These are phyloP conservation scores for Xylaria sp. DNA, from an alignment of 2,329 filamentous ascomycete species.

Conservation along the genomic window DNA sequence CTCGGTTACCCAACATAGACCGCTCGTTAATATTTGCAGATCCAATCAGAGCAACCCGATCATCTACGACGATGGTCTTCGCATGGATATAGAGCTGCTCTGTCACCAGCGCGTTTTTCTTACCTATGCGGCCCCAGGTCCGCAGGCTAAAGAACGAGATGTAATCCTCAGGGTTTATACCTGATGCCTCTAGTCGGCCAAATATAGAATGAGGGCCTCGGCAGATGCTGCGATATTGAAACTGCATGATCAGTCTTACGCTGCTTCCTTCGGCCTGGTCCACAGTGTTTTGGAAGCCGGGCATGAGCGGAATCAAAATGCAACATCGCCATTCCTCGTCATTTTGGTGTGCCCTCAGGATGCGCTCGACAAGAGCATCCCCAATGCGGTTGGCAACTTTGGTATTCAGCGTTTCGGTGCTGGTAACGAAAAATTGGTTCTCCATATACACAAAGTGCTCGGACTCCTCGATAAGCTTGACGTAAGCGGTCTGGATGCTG, in stretches of 20 bases:
- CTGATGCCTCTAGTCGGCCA: conserved; percentile 78
- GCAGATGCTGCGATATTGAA: conserved; percentile 95
- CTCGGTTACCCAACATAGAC: conserved; percentile 90
- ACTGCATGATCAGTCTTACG: conserved; percentile 95
- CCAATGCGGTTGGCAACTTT: conserved; percentile 94
- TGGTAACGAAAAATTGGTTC: conserved; percentile 98
- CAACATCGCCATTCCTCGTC: conserved; percentile 91
- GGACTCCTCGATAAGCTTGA: conserved; percentile 93
- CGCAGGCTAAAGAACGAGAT: conserved; percentile 95
- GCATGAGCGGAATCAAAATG: conserved; percentile 93
- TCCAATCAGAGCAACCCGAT: conserved; percentile 91
- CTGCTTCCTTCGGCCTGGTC: conserved; percentile 94
- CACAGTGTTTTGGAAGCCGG: conserved; percentile 98
- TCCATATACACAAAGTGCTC: conserved; percentile 99
- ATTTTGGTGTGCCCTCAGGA: conserved; percentile 83
- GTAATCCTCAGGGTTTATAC: conserved; percentile 93
- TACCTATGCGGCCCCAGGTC: conserved; percentile 91
- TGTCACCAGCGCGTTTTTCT: conserved; percentile 84
- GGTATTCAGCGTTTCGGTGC: conserved; percentile 86
- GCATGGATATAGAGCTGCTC: conserved; percentile 99
- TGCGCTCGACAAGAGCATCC: conserved; percentile 92
- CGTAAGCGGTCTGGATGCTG: conserved; percentile 95
- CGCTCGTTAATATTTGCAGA: conserved; percentile 99
- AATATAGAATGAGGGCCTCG: conserved; percentile 94
- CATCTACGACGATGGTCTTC: conserved; percentile 96